Conservation (phyloP, 352 stramenopile species). For the Elongisporangium prolatum region DNA sequence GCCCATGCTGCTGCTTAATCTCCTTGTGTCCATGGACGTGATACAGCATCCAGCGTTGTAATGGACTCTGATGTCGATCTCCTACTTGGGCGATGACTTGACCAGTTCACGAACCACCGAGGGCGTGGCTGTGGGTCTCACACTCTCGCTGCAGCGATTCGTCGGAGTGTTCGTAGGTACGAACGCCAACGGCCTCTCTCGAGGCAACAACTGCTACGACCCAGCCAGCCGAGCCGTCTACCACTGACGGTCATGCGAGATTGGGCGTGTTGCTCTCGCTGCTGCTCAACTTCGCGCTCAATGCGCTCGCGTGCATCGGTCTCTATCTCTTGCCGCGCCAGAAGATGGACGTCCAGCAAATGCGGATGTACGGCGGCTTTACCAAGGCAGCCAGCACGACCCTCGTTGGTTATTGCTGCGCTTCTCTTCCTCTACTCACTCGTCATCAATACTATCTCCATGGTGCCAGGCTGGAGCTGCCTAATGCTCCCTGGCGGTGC, state of each 20-base stretch:
- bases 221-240: constrained; percentile 15
- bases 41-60: constrained; percentile 27
- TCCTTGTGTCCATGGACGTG: constrained; percentile 23
- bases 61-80: constrained; percentile 18
- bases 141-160: constrained; percentile 48
- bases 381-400: constrained; percentile 39
- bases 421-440: constrained; percentile 49
- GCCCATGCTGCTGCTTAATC: constrained; percentile 16
- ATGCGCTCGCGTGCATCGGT: constrained; percentile 24
- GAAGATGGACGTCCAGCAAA: constrained; percentile 55
- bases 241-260: constrained; percentile 5
- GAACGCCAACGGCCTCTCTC: constrained; percentile 32
- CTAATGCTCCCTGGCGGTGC: constrained; percentile 25
- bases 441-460: constrained; percentile 33
- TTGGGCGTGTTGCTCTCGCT: constrained; percentile 28
- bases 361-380: constrained; percentile 59
- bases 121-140: constrained; percentile 43
- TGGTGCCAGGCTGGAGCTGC: constrained; percentile 26
- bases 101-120: constrained; percentile 26
- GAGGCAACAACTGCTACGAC: constrained; percentile 29
- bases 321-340: constrained; percentile 42
- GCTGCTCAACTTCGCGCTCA: constrained; percentile 38
- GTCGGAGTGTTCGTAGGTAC: constrained; percentile 44
- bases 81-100: constrained; percentile 14
- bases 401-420: constrained; percentile 25